Evolutionary conservation across 257 asterid genomes (phyloP).

Genomic region (Jaltomata sinuosa): DNA sequence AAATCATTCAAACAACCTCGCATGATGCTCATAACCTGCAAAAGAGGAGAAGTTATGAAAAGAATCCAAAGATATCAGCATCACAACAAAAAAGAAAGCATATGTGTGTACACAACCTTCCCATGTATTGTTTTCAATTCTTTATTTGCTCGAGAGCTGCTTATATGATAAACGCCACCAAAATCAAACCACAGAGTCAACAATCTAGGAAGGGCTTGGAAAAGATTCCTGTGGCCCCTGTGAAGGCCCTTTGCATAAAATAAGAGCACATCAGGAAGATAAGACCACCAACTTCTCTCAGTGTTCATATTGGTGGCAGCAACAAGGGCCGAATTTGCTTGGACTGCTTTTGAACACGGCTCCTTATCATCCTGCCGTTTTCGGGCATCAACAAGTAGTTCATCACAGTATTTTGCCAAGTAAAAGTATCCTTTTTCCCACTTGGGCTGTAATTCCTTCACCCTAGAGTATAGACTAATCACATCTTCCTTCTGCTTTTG

Average conservation of each 20-base stretch:
- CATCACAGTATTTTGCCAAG: constrained; percentile 93
- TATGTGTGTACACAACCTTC: constrained; percentile 42
- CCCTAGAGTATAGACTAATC: constrained; percentile 80
- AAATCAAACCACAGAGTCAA: constrained; percentile 94
- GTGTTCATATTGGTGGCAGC: constrained; percentile 43
- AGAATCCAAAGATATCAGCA: constrained; percentile 5
- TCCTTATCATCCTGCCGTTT: constrained; percentile 85
- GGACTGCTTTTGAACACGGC: constrained; percentile 33
- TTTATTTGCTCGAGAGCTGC: constrained; percentile 45
- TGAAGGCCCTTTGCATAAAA: constrained; percentile 92
- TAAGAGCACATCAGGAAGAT: constrained; percentile 82
- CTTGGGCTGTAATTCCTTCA: constrained; percentile 83
- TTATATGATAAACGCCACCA: constrained; percentile 56
- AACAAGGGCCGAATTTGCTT: constrained; percentile 34
- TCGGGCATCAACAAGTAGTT: constrained; percentile 90
- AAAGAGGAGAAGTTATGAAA: constrained; percentile 2
- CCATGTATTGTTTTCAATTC: constrained; percentile 53
- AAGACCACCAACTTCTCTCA: constrained; percentile 78
- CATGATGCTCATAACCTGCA: constrained; percentile 80
- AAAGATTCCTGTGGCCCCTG: constrained; percentile 91
- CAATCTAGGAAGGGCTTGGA: constrained; percentile 95
- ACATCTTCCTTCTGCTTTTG: constrained; percentile 96
- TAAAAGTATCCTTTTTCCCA: constrained; percentile 97
- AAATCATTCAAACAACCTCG: constrained; percentile 83
- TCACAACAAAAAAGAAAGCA: background rate